Evolutionary conservation across 2,329 filamentous ascomycete species (phyloP), one percentile per base, ranked within the genome.

Genomic region (Epichloe festucae): DNA sequence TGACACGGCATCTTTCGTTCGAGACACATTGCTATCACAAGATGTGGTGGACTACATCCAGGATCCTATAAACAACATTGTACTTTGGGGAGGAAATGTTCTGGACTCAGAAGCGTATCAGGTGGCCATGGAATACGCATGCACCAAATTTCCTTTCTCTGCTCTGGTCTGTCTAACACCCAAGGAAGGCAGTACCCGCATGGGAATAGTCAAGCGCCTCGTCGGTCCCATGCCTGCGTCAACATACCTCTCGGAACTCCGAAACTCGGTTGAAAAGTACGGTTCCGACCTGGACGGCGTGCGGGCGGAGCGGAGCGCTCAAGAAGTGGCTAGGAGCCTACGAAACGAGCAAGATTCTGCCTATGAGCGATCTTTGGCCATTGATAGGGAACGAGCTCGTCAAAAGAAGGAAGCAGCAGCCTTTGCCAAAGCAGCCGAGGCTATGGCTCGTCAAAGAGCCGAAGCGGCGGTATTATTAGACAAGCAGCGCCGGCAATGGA

Each of bases 51-150:
- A 75, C 5, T 95, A 89, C 61, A 67, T 97, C 59, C 84, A 81
- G 56, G 79, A 91, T 54, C 79, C 86, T 1, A 68, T 75, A 36
- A 89, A 89, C 66, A 86, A 91, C 62, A 79, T 96, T 34, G 73
- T 97, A 38, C 69, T 98, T 3, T 98, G 93, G 93, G 85, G 85
- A 41, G 93, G 93, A 46, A 95, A 89, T 59, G 85, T 97, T 0
- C 81, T 89, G 56, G 93, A 98, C 65, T 85, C 89, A 3, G 93
- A 98, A 70, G 88, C 91, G 5, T 97, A 94, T 67, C 89, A 96
- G 65, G 89, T 96, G 41, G 82, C 89, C n/a, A 78, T 80, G 12
- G 89, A 90, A 45, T 81, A 97, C 56, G 84, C 84, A 59, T 93
- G 87, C 67, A 95, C 88, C 53, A 95, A 94, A 64, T 96, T 93